Base-by-base conservation (phyloP, 2,329 filamentous ascomycete genomes). In the Hypoxylon sp. region DNA sequence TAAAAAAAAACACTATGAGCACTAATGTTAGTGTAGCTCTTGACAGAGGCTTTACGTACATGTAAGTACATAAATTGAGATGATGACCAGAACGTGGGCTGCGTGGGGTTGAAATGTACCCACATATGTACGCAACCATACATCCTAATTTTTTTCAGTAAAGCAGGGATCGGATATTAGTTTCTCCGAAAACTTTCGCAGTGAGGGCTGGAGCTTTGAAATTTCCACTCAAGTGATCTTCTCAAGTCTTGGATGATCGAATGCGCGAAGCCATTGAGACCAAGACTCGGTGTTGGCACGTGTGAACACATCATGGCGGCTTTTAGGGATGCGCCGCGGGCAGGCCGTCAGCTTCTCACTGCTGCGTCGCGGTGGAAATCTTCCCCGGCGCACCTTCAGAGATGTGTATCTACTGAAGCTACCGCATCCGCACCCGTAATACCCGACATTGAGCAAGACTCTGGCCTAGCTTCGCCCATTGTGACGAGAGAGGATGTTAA, bases 371-470 rank as follows among this genome's bases (percentile, higher is more conserved):
- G 60, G 58, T 72, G 70, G 62, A 72, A 71, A 63, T 67, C 75
- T 43, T 69, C 62, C 50, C 48, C 71, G 36, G 36, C 69, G 2
- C 65, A 60, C 34, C 48, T 77, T 55, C 77, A 78, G 64, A 80
- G 84, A 77, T 84, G 82, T 74, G 81, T 81, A 63, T 86, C 85
- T n/a, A 83, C 82, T 49, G 78, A 81, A 66, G 80, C 80, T 11
- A 75, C 77, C 55, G 79, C 80, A 14, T 51, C 63, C 65, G 53
- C 65, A 45, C 73, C 80, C 10, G 76, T 73, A 36, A 76, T 86
- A 43, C 73, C 77, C 50, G 86, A 88, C 66, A 80, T 89, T 66
- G 86, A 89, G 73, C 69, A 78, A 41, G 80, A 83, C 34, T 87
- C 86, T 56, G 83, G 85, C 32, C 81, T 88, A 72, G 73, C 74